phyloP scores from a whole-genome alignment of 176 grass and related monocot species.

The Oryza coarctata region DNA sequence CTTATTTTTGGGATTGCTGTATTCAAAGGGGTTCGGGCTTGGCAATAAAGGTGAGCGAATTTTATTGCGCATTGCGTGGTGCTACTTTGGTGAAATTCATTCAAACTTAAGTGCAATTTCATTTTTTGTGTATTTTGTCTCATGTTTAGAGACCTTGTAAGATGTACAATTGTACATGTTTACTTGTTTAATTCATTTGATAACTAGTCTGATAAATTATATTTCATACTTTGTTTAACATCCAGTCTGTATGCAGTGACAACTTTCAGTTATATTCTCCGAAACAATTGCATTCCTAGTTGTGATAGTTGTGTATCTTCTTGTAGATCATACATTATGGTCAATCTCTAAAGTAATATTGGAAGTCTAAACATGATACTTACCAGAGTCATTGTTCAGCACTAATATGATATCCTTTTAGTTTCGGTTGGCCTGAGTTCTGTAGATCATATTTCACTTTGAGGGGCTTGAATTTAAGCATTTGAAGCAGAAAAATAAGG shows the following conservation, averaged over 20 bases:
- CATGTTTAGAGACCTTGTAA: not conserved
- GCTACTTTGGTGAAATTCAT: slow-evolving; percentile 4
- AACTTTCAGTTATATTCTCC: not conserved
- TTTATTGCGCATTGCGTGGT: slow-evolving; percentile 44
- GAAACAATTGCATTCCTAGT: not conserved
- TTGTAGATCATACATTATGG: not conserved
- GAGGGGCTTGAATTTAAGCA: not conserved
- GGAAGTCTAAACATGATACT: not conserved
- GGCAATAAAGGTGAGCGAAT: slow-evolving; percentile 70
- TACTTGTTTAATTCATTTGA: slow-evolving; percentile 7
- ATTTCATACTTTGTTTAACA: slow-evolving; percentile 1
- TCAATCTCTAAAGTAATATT: not conserved
- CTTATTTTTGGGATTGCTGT: slow-evolving; percentile 60
- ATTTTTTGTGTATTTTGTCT: slow-evolving; percentile 4
- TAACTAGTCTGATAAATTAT: not conserved
- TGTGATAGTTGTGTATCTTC: not conserved
- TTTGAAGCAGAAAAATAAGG: not conserved
- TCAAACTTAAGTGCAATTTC: slow-evolving; percentile 11
- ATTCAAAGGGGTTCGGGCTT: slow-evolving; percentile 44
- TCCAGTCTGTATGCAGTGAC: not conserved
- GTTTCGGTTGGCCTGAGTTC: not conserved
- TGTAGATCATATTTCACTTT: not conserved
- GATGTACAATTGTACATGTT: slow-evolving; percentile 33
- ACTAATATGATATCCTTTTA: not conserved
- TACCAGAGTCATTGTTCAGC: not conserved